Base-by-base conservation (phyloP, 768 basidiomycete genomes). In the Mrakia frigida region DNA sequence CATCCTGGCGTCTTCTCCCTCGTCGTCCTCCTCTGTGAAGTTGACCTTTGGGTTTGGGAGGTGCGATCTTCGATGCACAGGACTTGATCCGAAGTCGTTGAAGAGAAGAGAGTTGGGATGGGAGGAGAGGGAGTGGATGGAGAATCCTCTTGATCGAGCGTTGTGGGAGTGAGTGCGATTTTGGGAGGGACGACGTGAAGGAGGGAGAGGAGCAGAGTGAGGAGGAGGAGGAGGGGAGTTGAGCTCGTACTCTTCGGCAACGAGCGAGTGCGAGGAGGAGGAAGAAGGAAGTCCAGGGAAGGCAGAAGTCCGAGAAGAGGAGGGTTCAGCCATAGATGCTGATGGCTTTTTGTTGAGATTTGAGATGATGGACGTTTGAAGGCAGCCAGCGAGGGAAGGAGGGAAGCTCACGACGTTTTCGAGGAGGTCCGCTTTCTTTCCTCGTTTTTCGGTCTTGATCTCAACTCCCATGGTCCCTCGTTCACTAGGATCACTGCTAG, bases 11-110 rank as follows among this genome's bases (percentile, higher is more conserved):
- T 70, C 65, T 2, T 59, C 53, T 0, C 13, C 60, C 3, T 74
- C 39, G n/a, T 73, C 52, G 35, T 78, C 77, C 25, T 78, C 77
- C 23, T 35, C 33, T 21, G 68, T 70, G 73, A 78, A 78, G 37
- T 78, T 78, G 60, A 74, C 56, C 31, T 70, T 61, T 5, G 69
- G 75, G 6, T 59, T 60, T 23, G 70, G 75, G 0, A 68, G 63
- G 5, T 39, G 73, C 0, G 52, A 33, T 50, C 65, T 43, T 21
- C 28, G 61, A 21, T 37, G 28, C 13, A n/a, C 50, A 3, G 72
- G 71, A 28, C 46, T 37, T 11, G 52, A 50, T 14, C 11, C 9
- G 18, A 67, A 59, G 63, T 52, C 31, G 56, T 67, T 43, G 28
- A 77, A 70, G 28, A 73, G 72, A 3, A 77, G 41, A 5, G 63